phyloP scores from a whole-genome alignment of 2,329 filamentous ascomycete species.

The Massarina eburnea region DNA sequence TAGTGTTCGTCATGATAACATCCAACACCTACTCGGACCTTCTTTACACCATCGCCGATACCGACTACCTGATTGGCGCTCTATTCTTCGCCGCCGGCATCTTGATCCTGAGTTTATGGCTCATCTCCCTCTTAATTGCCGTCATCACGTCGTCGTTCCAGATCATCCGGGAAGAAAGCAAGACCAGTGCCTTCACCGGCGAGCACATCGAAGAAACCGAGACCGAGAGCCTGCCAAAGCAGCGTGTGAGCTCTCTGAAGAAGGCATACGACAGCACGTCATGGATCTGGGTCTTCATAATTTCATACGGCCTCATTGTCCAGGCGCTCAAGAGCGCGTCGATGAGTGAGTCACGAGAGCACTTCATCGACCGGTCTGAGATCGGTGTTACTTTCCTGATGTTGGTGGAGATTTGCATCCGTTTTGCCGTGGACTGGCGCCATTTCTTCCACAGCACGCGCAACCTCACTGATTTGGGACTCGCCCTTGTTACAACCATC shows the following conservation, averaged over 20 bases:
- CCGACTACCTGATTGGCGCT: slow-evolving; percentile 84
- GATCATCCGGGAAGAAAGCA: slow-evolving; percentile 95
- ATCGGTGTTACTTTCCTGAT: slow-evolving; percentile 75
- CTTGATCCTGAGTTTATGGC: slow-evolving; percentile 92
- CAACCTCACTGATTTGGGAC: slow-evolving; percentile 77
- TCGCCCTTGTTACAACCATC: slow-evolving; percentile 79
- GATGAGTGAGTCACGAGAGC: slow-evolving; percentile 65
- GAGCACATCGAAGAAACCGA: slow-evolving; percentile 57
- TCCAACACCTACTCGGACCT: slow-evolving; percentile 95
- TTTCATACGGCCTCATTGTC: slow-evolving; percentile 75
- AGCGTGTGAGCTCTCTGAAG: slow-evolving; percentile 60
- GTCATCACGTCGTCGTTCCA: slow-evolving; percentile 99
- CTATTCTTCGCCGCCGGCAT: slow-evolving; percentile 74
- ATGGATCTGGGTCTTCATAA: slow-evolving; percentile 78
- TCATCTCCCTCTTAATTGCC: slow-evolving; percentile 90
- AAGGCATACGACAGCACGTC: slow-evolving; percentile 72
- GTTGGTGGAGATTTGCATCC: slow-evolving; percentile 77
- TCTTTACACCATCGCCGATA: slow-evolving; percentile 90
- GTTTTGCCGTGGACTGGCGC: slow-evolving; percentile 78
- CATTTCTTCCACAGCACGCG: slow-evolving; percentile 71
- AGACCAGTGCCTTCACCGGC: slow-evolving; percentile 86
- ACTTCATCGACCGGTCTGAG: slow-evolving; percentile 72
- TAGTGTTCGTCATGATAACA: slow-evolving; percentile 98
- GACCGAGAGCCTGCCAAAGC: slow-evolving; percentile 38
- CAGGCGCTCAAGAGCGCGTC: slow-evolving; percentile 75